Evolutionary conservation across 2,329 filamentous ascomycete species (phyloP).

Genomic region (Pleoardoris graminearum): DNA sequence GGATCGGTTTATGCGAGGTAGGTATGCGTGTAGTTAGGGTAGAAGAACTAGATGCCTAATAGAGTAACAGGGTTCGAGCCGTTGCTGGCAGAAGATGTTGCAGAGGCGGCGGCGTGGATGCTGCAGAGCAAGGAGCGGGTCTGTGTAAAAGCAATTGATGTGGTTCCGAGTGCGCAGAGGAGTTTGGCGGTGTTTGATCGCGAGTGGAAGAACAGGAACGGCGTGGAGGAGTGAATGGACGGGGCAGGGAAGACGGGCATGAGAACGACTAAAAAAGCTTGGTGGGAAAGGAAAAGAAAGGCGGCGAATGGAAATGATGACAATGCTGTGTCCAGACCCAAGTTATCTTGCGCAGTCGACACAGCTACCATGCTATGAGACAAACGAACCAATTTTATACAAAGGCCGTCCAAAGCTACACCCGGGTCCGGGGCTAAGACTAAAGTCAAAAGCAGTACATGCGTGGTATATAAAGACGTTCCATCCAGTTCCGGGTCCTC

Average conservation of each 20-base stretch:
- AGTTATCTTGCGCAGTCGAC: neutral
- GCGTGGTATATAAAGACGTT: constrained; percentile 7
- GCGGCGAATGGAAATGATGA: too few relatives aligned
- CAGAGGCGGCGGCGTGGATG: constrained; percentile 50
- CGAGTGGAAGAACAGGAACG: constrained; percentile 33
- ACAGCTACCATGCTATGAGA: neutral
- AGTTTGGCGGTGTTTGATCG: constrained; percentile 44
- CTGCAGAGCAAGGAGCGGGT: constrained; percentile 47
- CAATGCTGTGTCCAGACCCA: too few relatives aligned
- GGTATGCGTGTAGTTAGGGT: constrained; percentile 18
- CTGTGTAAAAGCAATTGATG: constrained; percentile 53
- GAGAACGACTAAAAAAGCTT: too few relatives aligned
- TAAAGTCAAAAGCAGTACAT: constrained; percentile 3
- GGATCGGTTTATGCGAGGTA: constrained; percentile 52
- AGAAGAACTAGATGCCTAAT: neutral
- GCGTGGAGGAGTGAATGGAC: neutral
- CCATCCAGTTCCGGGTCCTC: constrained; percentile 1
- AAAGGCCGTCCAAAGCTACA: neutral
- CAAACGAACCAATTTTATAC: constrained; percentile 1
- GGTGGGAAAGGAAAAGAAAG: too few relatives aligned
- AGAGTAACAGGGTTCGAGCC: constrained; percentile 51
- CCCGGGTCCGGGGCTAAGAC: neutral
- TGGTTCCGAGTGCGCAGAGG: constrained; percentile 51
- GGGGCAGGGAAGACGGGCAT: too few relatives aligned
- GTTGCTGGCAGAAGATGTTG: constrained; percentile 50